Conservation (phyloP, 164 flowering plant species). For the Aristolochia californica region DNA sequence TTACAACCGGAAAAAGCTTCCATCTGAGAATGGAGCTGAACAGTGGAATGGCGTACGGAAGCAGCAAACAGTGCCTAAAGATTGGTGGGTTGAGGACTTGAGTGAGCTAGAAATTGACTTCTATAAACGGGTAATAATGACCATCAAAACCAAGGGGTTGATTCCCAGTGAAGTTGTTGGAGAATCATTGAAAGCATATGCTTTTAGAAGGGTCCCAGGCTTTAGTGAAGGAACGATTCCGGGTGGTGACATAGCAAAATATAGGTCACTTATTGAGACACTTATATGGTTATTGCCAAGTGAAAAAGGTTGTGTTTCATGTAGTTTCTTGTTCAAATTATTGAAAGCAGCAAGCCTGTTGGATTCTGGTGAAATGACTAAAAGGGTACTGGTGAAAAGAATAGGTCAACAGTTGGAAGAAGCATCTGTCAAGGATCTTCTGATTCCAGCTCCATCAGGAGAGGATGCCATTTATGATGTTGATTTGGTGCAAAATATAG, state of each 20-base stretch:
- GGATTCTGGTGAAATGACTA: conserved; percentile 43
- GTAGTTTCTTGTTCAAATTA: conserved; percentile 65
- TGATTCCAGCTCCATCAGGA: conserved; percentile 45
- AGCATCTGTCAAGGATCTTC: conserved; percentile 65
- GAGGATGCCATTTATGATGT: conserved; percentile 52
- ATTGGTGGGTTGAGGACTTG: conserved; percentile 98
- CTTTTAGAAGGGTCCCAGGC: conserved; percentile 57
- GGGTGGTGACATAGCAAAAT: conserved; percentile 28
- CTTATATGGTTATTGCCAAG: conserved; percentile 63
- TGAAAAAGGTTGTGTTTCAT: conserved; percentile 59
- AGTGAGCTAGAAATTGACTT: conserved; percentile 76
- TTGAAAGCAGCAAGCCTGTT: conserved; percentile 55
- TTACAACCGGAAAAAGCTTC: conserved; percentile 59
- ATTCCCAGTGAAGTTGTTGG: conserved; percentile 53
- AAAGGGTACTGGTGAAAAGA: conserved; percentile 44
- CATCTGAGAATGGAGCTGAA: conserved; percentile 60
- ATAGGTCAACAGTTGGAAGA: conserved; percentile 80
- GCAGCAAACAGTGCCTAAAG: conserved; percentile 51
- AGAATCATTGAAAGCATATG: conserved; percentile 76
- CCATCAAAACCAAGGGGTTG: conserved; percentile 42
- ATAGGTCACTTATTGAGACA: conserved; percentile 40
- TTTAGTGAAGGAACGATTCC: conserved; percentile 40
- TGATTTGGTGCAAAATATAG: conserved; percentile 43
- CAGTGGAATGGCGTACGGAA: conserved; percentile 42
- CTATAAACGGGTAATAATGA: conserved; percentile 46